Evolutionary conservation across 2,329 filamentous ascomycete genomes (phyloP).

Genomic region (Fusarium begoniae): DNA sequence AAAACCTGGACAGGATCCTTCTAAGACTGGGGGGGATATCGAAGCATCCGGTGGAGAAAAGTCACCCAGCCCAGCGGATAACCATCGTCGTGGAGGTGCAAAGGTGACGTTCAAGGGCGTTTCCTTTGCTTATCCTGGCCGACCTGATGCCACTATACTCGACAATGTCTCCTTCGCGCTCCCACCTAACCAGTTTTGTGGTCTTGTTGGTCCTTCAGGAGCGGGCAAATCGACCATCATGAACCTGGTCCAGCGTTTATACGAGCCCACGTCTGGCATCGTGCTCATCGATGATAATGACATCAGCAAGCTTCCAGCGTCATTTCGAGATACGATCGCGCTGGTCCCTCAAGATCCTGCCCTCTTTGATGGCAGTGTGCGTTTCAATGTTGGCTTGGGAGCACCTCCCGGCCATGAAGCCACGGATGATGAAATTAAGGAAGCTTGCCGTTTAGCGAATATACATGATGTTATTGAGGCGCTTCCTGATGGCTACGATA

Average conservation of each 20-base stretch:
- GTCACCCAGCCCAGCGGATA: constrained; percentile 26
- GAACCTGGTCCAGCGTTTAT: constrained; percentile 61
- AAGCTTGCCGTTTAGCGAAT: constrained; percentile 72
- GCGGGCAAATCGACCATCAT: constrained; percentile 74
- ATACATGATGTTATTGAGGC: constrained; percentile 74
- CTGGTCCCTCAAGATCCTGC: constrained; percentile 66
- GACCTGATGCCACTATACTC: constrained; percentile 67
- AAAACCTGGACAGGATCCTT: constrained; percentile 9
- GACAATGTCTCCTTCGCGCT: constrained; percentile 64
- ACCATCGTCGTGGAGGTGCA: constrained; percentile 45
- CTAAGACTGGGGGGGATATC: constrained; percentile 45
- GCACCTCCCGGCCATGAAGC: constrained; percentile 63
- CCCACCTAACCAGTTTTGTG: constrained; percentile 67
- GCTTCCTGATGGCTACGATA: constrained; percentile 73
- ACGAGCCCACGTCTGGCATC: constrained; percentile 52
- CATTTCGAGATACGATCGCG: constrained; percentile 62
- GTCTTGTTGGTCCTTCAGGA: constrained; percentile 71
- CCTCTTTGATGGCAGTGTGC: constrained; percentile 65
- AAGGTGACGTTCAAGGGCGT: constrained; percentile 66
- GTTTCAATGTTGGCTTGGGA: constrained; percentile 65
- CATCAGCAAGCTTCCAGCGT: constrained; percentile 51
- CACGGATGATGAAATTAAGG: constrained; percentile 68
- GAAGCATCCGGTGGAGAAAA: constrained; percentile 48
- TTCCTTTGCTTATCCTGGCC: constrained; percentile 71
- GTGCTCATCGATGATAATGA: constrained; percentile 56